These are phyloP conservation scores for Hondaea fermentalgiana DNA, from an alignment of 108 stramenopile genomes.

Conservation along the genomic window DNA sequence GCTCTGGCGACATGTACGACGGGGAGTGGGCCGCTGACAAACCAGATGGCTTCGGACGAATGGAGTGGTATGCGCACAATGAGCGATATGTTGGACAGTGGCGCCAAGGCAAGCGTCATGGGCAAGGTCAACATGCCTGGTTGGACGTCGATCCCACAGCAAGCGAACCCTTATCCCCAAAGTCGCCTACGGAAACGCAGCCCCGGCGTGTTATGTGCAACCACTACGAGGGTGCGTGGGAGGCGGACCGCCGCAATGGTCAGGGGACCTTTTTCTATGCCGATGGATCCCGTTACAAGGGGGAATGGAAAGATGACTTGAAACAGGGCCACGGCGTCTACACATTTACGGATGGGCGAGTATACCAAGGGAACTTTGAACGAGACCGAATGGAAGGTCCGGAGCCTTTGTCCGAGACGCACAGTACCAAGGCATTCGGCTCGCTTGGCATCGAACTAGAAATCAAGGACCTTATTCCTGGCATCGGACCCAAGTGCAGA, in stretches of 20 bases:
- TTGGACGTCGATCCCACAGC: not conserved
- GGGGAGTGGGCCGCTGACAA: slow-evolving; percentile 6
- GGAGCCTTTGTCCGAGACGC: not conserved
- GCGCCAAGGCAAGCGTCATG: not conserved
- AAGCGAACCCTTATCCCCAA: not conserved
- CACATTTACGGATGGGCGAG: not conserved
- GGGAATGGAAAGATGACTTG: not conserved
- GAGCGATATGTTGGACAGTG: not conserved
- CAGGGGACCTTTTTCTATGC: slow-evolving; percentile 20
- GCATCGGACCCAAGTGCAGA: not conserved
- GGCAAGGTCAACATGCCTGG: not conserved
- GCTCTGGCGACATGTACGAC: not conserved
- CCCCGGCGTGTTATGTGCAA: not conserved
- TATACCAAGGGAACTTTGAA: not conserved
- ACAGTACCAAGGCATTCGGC: not conserved
- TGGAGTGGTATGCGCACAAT: not conserved
- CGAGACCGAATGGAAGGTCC: not conserved
- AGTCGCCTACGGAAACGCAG: not conserved
- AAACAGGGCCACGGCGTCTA: slow-evolving; percentile 4
- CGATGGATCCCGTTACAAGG: not conserved
- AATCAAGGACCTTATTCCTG: not conserved
- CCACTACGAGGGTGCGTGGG: slow-evolving; percentile 11
- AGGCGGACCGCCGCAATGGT: not conserved
- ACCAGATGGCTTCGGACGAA: not conserved
- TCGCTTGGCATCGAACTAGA: not conserved